phyloP scores from a whole-genome alignment of 2,329 filamentous ascomycete species.

The Ophiobolus disseminans region DNA sequence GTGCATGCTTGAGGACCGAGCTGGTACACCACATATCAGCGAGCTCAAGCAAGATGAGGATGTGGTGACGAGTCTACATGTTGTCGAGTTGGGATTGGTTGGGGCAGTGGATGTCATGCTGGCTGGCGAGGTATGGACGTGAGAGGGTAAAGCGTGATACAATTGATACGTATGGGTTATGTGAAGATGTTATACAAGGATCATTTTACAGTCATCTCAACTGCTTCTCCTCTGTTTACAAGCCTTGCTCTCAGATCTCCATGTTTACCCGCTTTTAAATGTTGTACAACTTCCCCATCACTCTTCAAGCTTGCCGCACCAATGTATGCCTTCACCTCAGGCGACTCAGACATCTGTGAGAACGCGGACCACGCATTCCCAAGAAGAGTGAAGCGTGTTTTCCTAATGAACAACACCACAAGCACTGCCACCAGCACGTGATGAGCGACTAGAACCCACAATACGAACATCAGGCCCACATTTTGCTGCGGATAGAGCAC shows the following conservation, averaged over 20 bases:
- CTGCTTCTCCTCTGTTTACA: background rate
- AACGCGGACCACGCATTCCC: conserved; percentile 15
- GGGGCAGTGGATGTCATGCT: background rate
- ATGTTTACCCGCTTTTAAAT: background rate
- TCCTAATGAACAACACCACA: conserved; percentile 8
- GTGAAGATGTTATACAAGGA: too few relatives aligned
- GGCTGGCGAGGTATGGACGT: too few relatives aligned
- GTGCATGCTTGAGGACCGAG: conserved; percentile 21
- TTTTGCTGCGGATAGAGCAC: conserved; percentile 9
- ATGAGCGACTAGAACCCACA: conserved; percentile 7
- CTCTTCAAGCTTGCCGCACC: background rate
- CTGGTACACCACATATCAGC: conserved; percentile 33
- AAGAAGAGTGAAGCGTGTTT: conserved; percentile 11
- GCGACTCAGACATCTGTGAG: conserved; percentile 10
- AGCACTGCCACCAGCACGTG: background rate
- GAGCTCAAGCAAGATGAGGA: conserved; percentile 27
- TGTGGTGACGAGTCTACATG: background rate
- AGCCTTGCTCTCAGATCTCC: conserved; percentile 3
- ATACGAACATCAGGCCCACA: conserved; percentile 4
- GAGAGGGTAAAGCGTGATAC: too few relatives aligned
- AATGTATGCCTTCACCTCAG: conserved; percentile 2
- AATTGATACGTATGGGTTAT: too few relatives aligned
- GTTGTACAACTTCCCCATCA: background rate
- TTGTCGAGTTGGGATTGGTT: background rate
- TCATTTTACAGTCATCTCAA: conserved; percentile 1